These are phyloP conservation scores for Binderoboletus segoi DNA, from an alignment of 1,284 basidiomycete genomes.

Conservation along the genomic window DNA sequence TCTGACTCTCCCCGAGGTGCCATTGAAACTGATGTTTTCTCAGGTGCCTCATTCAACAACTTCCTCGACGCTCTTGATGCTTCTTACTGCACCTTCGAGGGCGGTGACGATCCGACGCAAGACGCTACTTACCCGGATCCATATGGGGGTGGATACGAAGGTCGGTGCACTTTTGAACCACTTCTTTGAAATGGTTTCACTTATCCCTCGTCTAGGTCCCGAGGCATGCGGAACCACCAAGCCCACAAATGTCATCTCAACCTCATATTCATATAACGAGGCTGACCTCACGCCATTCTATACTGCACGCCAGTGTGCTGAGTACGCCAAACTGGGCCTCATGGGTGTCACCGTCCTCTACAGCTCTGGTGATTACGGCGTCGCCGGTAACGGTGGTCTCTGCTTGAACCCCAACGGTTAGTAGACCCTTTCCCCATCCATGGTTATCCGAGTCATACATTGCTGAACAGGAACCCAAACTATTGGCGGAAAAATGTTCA, in stretches of 20 bases:
- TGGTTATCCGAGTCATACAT: too few relatives aligned
- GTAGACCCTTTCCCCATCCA: not conserved
- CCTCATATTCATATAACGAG: conserved; percentile 45
- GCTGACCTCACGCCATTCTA: conserved; percentile 44
- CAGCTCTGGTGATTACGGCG: conserved; percentile 44
- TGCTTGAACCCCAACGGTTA: conserved; percentile 35
- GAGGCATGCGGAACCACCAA: conserved; percentile 42
- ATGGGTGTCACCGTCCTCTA: conserved; percentile 45
- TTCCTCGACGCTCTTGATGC: conserved; percentile 52
- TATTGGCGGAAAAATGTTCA: conserved; percentile 37
- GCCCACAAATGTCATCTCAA: conserved; percentile 46
- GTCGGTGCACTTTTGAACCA: conserved; percentile 9
- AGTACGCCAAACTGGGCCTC: conserved; percentile 50
- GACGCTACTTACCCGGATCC: conserved; percentile 50
- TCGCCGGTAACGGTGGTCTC: conserved; percentile 37
- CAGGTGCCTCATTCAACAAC: conserved; percentile 51
- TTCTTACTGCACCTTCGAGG: conserved; percentile 49
- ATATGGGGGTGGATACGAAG: conserved; percentile 37
- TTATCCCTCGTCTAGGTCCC: conserved; percentile 20
- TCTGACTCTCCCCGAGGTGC: too few relatives aligned
- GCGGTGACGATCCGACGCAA: conserved; percentile 44
- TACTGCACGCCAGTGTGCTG: conserved; percentile 46
- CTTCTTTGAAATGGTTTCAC: not conserved
- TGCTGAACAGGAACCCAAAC: conserved; percentile 26
- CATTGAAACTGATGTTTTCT: not conserved